Evolutionary conservation across 2,329 filamentous ascomycete genomes (phyloP).

Genomic region (Fusarium pilosicola): DNA sequence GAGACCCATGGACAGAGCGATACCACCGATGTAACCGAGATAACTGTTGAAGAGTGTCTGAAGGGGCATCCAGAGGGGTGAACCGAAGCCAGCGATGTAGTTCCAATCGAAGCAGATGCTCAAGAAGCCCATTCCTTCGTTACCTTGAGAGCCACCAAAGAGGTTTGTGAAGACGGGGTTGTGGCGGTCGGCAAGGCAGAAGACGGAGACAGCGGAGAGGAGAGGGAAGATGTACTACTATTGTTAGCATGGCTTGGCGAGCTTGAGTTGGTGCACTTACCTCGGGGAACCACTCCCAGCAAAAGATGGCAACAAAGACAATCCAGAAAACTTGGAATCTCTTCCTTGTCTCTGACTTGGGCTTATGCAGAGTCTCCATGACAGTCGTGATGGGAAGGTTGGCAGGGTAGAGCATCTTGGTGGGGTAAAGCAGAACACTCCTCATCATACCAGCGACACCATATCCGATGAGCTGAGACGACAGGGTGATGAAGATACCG

Average conservation of each 20-base stretch:
- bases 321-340: slow-evolving; percentile 54
- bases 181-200: slow-evolving; percentile 20
- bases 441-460: slow-evolving; percentile 60
- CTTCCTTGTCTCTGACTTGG: slow-evolving; percentile 49
- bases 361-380: slow-evolving; percentile 45
- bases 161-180: slow-evolving; percentile 29
- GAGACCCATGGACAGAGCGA: slow-evolving; percentile 49
- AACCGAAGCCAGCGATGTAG: slow-evolving; percentile 39
- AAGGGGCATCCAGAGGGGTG: slow-evolving; percentile 52
- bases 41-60: slow-evolving; percentile 52
- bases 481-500: slow-evolving; percentile 57
- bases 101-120: slow-evolving; percentile 29
- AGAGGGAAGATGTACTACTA: slow-evolving; percentile 53
- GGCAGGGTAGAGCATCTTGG: slow-evolving; percentile 52
- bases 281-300: slow-evolving; percentile 53
- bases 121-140: slow-evolving; percentile 30
- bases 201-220: slow-evolving; percentile 49
- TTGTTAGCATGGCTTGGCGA: neutral
- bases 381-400: slow-evolving; percentile 47
- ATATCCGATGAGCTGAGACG: slow-evolving; percentile 61
- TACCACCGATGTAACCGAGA: slow-evolving; percentile 51
- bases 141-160: slow-evolving; percentile 27
- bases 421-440: slow-evolving; percentile 57
- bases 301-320: slow-evolving; percentile 52
- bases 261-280: neutral